phyloP scores from a whole-genome alignment of 106 monocot species.

The Gastrodia elata region DNA sequence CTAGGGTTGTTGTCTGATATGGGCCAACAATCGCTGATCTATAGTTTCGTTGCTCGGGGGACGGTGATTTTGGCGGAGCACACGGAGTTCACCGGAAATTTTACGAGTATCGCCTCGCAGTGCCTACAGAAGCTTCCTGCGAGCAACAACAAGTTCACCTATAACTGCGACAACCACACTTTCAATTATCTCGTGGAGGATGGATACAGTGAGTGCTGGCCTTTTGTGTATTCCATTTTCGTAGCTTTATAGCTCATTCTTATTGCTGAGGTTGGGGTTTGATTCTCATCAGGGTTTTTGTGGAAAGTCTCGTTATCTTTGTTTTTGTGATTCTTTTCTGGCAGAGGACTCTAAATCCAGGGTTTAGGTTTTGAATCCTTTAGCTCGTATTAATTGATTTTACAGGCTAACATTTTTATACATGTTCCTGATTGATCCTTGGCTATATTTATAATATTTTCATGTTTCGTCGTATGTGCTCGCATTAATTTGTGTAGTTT shows the following conservation, averaged over 20 bases:
- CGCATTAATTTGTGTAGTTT: not conserved
- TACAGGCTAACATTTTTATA: not conserved
- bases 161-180: slow-evolving; percentile 16
- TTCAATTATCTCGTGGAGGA: slow-evolving; percentile 18
- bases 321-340: not conserved
- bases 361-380: not conserved
- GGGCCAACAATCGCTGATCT: slow-evolving; percentile 19
- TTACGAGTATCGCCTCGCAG: slow-evolving; percentile 19
- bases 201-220: slow-evolving; percentile 14
- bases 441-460: not conserved
- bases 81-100: slow-evolving; percentile 21
- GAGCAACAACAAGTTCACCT: slow-evolving; percentile 14
- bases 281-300: not conserved
- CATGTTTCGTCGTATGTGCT: not conserved
- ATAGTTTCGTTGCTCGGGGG: slow-evolving; percentile 20
- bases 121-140: slow-evolving; percentile 20
- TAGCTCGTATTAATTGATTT: not conserved
- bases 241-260: not conserved
- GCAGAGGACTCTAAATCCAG: not conserved
- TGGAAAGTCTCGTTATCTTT: not conserved
- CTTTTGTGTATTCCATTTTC: not conserved
- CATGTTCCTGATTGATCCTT: not conserved
- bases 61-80: slow-evolving; percentile 20
- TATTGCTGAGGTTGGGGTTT: not conserved
- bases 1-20: slow-evolving; percentile 8